Conservation (phyloP, 2,329 filamentous ascomycete species). For the Balansia obtecta region DNA sequence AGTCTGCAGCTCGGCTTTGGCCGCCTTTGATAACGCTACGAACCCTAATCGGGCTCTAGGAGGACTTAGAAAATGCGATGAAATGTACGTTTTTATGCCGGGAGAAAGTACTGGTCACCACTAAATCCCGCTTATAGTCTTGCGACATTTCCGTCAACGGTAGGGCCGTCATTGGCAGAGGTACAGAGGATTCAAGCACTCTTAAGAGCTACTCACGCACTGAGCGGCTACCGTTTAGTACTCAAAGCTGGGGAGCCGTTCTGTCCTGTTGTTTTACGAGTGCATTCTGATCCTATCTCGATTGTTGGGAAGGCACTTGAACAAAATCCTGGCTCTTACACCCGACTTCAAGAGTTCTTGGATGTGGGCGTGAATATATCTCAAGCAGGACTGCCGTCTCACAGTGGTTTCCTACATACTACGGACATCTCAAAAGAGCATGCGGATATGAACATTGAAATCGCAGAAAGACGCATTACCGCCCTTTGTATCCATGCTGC, state of each 20-base stretch:
- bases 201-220: conserved; percentile 58
- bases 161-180: conserved; percentile 38
- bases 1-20: conserved; percentile 50
- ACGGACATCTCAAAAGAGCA: background rate
- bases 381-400: conserved; percentile 36
- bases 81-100: conserved; percentile 43
- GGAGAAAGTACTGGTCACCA: background rate
- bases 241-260: conserved; percentile 73
- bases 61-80: conserved; percentile 63
- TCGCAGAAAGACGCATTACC: conserved; percentile 54
- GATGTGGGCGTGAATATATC: conserved; percentile 57
- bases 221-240: conserved; percentile 66
- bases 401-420: background rate
- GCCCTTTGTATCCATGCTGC: conserved; percentile 74
- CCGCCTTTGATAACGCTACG: conserved; percentile 68
- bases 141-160: conserved; percentile 47
- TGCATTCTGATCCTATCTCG: conserved; percentile 61
- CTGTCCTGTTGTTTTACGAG: conserved; percentile 64
- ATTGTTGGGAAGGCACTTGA: conserved; percentile 63
- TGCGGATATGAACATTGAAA: conserved; percentile 16
- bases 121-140: conserved; percentile 32
- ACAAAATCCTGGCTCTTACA: conserved; percentile 64
- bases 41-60: conserved; percentile 69
- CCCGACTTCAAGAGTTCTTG: conserved; percentile 60
- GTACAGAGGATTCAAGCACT: conserved; percentile 48